Evolutionary conservation across 2,329 filamentous ascomycete species (phyloP).

Genomic region (Scortechinia acanthostroma): DNA sequence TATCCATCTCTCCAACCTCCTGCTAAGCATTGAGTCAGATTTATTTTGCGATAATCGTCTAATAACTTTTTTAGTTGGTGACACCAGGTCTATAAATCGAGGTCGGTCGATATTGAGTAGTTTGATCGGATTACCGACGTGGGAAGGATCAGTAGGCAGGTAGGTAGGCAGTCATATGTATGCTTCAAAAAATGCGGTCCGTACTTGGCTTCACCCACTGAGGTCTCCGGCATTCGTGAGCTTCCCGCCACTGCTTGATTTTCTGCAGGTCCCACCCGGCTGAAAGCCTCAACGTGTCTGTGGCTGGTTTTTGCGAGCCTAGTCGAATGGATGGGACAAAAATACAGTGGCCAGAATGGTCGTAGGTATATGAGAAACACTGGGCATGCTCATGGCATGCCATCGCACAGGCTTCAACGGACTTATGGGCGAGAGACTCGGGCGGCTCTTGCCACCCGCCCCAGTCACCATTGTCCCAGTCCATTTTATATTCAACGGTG

Average conservation of each 20-base stretch:
- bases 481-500: conserved; percentile 8
- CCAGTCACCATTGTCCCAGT: conserved; percentile 25
- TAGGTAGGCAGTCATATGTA: no score
- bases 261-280: conserved; percentile 17
- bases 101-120: no score
- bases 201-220: conserved; percentile 16
- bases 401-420: conserved; percentile 14
- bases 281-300: conserved; percentile 7
- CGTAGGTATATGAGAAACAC: conserved; percentile 16
- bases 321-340: neutral
- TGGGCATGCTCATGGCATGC: conserved; percentile 12
- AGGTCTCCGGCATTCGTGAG: conserved; percentile 10
- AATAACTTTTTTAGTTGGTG: no score
- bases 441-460: conserved; percentile 15
- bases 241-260: conserved; percentile 10
- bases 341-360: conserved; percentile 10
- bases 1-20: no score
- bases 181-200: conserved; percentile 11
- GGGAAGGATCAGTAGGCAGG: no score
- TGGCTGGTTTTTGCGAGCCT: conserved; percentile 2
- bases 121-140: no score
- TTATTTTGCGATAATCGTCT: no score
- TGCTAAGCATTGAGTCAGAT: no score
- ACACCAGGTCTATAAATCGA: no score
- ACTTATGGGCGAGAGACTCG: conserved; percentile 15